Evolutionary conservation across 2,329 filamentous ascomycete species (phyloP).

Genomic region (Apiospora koreana): DNA sequence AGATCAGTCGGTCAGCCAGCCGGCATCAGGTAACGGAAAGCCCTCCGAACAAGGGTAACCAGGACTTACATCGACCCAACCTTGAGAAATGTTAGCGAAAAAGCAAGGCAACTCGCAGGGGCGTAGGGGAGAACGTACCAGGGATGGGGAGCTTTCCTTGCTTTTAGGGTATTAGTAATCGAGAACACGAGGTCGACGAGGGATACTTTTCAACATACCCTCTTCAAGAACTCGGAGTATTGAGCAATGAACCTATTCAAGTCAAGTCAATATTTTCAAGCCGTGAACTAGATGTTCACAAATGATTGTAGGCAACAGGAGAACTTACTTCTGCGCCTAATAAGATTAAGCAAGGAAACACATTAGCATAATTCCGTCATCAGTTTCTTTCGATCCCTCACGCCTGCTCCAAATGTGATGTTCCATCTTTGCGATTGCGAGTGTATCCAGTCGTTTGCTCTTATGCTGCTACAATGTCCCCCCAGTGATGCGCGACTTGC

Average conservation of each 20-base stretch:
- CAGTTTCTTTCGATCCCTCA: slow-evolving; percentile 73
- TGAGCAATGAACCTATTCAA: slow-evolving; percentile 73
- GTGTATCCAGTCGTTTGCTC: not conserved
- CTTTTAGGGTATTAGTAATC: too few relatives aligned
- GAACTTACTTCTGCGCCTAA: slow-evolving; percentile 69
- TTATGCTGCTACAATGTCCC: slow-evolving; percentile 21
- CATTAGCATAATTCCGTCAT: slow-evolving; percentile 75
- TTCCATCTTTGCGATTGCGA: slow-evolving; percentile 24
- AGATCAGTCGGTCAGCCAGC: too few relatives aligned
- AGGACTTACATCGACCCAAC: slow-evolving; percentile 99
- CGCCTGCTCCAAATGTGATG: slow-evolving; percentile 58
- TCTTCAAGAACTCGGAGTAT: slow-evolving; percentile 89
- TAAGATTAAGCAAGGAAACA: slow-evolving; percentile 38
- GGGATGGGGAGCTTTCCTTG: slow-evolving; percentile 91
- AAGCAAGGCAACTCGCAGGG: not conserved
- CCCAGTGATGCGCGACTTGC: slow-evolving; percentile 9
- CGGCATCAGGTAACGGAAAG: too few relatives aligned
- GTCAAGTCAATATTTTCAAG: too few relatives aligned
- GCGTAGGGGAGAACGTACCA: slow-evolving; percentile 61
- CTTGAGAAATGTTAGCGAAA: slow-evolving; percentile 43
- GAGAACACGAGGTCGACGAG: too few relatives aligned
- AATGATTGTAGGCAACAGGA: too few relatives aligned
- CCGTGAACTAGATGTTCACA: too few relatives aligned
- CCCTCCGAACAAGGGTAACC: too few relatives aligned
- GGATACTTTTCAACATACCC: too few relatives aligned